These are phyloP conservation scores for Kluyveromyces sp. DNA, from an alignment of 1,139 yeast species.

Conservation along the genomic window DNA sequence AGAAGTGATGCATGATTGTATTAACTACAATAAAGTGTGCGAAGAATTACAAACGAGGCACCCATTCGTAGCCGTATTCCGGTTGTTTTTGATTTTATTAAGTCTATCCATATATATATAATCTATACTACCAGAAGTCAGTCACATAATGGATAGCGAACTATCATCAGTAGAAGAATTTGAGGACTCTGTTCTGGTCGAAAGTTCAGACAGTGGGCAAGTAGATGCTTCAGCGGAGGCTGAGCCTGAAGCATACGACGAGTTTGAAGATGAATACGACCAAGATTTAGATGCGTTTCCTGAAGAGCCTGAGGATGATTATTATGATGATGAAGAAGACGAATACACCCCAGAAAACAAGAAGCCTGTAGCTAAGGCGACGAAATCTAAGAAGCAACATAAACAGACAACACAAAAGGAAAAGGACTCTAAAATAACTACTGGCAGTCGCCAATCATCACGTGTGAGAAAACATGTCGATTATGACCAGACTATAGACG, in stretches of 20 bases:
- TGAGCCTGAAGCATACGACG: conserved; percentile 12
- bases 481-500: conserved; percentile 3
- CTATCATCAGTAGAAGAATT: conserved; percentile 8
- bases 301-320: conserved; percentile 19
- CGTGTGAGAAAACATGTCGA: conserved; percentile 4
- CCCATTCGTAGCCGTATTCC: too few species aligned
- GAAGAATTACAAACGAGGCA: too few species aligned
- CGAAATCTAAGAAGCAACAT: not conserved
- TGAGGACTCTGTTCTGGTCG: conserved; percentile 4
- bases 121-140: too few species aligned
- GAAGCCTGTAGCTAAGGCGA: not conserved
- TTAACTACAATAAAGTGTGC: too few species aligned
- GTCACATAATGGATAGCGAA: conserved; percentile 8
- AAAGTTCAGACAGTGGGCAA: conserved; percentile 5
- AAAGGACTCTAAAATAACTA: not conserved
- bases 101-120: too few species aligned
- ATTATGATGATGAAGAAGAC: conserved; percentile 13
- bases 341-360: not conserved
- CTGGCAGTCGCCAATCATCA: not conserved
- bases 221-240: conserved; percentile 8
- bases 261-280: conserved; percentile 16
- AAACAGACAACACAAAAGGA: not conserved
- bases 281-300: conserved; percentile 9
- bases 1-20: too few species aligned
- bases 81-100: too few species aligned